Evolutionary conservation across 495 filamentous ascomycete species (phyloP).

Genomic region (Penicillium verhagenii): DNA sequence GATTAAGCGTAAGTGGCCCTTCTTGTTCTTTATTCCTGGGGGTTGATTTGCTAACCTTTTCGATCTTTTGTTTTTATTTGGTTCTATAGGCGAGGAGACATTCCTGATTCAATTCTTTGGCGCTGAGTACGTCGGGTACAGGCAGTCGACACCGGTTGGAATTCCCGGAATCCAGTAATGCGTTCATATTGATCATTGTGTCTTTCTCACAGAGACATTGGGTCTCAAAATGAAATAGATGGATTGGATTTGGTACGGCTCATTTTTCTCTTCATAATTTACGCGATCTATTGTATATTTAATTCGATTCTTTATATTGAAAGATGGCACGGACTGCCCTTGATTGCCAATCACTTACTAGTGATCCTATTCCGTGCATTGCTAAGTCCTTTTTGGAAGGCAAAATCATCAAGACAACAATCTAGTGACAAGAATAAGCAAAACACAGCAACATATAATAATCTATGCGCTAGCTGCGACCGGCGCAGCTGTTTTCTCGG

Average conservation of each 20-base stretch:
- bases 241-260: background rate
- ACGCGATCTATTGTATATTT: background rate
- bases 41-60: slow-evolving; percentile 1
- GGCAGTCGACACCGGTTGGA: slow-evolving; percentile 61
- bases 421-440: background rate
- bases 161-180: slow-evolving; percentile 64
- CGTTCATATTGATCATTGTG: no score
- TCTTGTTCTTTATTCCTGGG: background rate
- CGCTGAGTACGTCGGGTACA: slow-evolving; percentile 74
- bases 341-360: background rate
- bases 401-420: background rate
- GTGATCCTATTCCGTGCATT: background rate
- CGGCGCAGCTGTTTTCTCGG: slow-evolving; percentile 25
- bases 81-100: slow-evolving; percentile 65
- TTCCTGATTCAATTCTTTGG: slow-evolving; percentile 80
- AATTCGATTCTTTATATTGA: background rate
- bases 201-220: no score
- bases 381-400: background rate
- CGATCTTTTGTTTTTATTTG: slow-evolving; percentile 1
- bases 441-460: background rate
- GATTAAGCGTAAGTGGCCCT: slow-evolving; percentile 57
- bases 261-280: background rate
- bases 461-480: slow-evolving; percentile 26
- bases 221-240: no score
- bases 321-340: background rate